phyloP scores from a whole-genome alignment of 768 basidiomycete genomes.

The Trametes elegans region DNA sequence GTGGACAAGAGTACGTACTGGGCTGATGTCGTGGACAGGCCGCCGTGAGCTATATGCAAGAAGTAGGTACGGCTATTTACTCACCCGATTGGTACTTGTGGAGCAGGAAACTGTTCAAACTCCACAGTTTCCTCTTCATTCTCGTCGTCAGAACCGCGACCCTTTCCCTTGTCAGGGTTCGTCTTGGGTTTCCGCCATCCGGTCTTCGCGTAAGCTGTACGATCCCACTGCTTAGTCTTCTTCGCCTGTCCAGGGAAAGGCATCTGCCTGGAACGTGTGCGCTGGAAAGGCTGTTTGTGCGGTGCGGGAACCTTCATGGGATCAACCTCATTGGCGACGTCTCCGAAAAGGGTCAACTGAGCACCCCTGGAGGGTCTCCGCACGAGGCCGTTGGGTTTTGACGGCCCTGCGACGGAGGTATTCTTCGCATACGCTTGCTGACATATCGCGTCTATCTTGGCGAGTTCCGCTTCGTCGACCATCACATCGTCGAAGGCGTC shows the following conservation, averaged over 20 bases:
- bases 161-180: slow-evolving; percentile 49
- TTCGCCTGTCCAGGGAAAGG: slow-evolving; percentile 22
- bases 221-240: slow-evolving; percentile 88
- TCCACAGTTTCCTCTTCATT: slow-evolving; percentile 62
- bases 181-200: slow-evolving; percentile 57
- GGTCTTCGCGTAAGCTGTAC: slow-evolving; percentile 81
- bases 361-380: slow-evolving; percentile 34
- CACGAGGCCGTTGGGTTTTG: slow-evolving; percentile 10
- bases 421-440: slow-evolving; percentile 41
- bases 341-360: slow-evolving; percentile 71
- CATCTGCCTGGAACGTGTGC: slow-evolving; percentile 39
- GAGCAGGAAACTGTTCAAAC: slow-evolving; percentile 84
- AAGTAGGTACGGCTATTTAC: not conserved
- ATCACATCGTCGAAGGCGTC: slow-evolving; percentile 38
- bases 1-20: not conserved
- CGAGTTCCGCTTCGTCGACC: slow-evolving; percentile 53
- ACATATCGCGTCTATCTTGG: slow-evolving; percentile 51
- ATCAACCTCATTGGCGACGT: slow-evolving; percentile 39
- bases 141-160: slow-evolving; percentile 42
- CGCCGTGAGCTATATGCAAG: not conserved
- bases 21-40: not conserved
- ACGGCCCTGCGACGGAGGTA: slow-evolving; percentile 43
- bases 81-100: slow-evolving; percentile 39
- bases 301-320: slow-evolving; percentile 28
- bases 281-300: slow-evolving; percentile 32